These are phyloP conservation scores for Boletus rubescentipes DNA, from an alignment of 768 basidiomycete species.

Conservation along the genomic window DNA sequence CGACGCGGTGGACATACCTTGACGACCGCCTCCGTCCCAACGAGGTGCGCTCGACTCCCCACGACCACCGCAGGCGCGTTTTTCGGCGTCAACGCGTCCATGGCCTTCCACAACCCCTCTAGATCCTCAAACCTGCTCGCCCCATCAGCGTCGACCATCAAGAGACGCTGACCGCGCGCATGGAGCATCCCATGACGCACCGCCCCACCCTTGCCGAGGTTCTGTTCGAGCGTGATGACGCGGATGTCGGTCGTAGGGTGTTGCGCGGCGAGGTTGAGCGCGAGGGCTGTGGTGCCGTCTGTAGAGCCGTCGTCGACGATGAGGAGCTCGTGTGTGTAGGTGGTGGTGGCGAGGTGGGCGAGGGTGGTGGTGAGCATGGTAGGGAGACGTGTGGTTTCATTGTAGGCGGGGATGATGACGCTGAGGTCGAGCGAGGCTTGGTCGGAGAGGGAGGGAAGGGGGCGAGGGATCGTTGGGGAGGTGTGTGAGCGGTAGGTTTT, in stretches of 20 bases:
- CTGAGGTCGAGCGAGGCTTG: conserved; percentile 66
- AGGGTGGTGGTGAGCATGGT: conserved; percentile 80
- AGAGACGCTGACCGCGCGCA: conserved; percentile 68
- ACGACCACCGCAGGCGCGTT: conserved; percentile 66
- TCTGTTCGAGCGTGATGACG: conserved; percentile 74
- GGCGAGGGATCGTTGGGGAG: conserved; percentile 53
- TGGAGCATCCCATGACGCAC: conserved; percentile 90
- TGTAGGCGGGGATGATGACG: conserved; percentile 89
- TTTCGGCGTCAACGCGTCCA: conserved; percentile 58
- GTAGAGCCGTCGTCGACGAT: conserved; percentile 89
- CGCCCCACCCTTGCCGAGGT: conserved; percentile 91
- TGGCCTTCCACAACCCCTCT: conserved; percentile 70
- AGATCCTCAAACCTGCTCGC: conserved; percentile 87
- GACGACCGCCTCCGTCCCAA: conserved; percentile 89
- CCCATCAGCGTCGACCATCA: conserved; percentile 96
- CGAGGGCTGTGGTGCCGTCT: conserved; percentile 68
- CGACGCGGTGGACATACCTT: conserved; percentile 49
- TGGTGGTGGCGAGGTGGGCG: conserved; percentile 49
- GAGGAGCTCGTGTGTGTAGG: conserved; percentile 73
- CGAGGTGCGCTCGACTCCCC: conserved; percentile 91
- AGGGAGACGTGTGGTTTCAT: conserved; percentile 82
- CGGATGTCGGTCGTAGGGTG: conserved; percentile 63
- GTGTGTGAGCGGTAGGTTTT: conserved; percentile 60
- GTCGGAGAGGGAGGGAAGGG: conserved; percentile 56
- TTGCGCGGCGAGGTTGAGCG: conserved; percentile 60